phyloP scores from a whole-genome alignment of 129 eudicot species.

The Flaveria bidentis region DNA sequence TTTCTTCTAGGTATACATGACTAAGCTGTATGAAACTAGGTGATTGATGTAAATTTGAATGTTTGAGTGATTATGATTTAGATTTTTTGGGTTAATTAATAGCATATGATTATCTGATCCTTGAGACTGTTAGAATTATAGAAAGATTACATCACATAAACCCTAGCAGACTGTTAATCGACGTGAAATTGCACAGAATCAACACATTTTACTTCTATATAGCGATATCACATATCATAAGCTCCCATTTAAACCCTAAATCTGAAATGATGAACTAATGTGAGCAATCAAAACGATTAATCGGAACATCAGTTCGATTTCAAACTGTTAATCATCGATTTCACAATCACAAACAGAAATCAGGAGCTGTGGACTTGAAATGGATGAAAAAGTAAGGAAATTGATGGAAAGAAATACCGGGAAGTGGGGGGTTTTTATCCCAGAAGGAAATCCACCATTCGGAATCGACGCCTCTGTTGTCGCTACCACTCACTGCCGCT shows the following conservation, averaged over 20 bases:
- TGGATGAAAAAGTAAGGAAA: background rate
- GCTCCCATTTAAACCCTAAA: constrained; percentile 22
- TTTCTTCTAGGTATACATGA: background rate
- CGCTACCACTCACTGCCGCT: constrained; percentile 41
- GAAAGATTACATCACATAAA: too few relatives aligned
- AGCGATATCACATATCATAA: background rate
- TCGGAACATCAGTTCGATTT: too few relatives aligned
- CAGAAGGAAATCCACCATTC: constrained; percentile 96
- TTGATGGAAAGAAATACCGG: constrained; percentile 36
- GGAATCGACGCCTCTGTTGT: constrained; percentile 62
- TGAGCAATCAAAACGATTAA: too few relatives aligned
- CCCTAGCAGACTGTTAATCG: background rate
- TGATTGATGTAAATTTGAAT: background rate
- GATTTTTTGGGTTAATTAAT: background rate
- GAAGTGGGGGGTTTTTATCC: constrained; percentile 61
- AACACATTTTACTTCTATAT: background rate
- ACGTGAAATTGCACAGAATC: background rate
- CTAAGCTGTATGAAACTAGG: background rate
- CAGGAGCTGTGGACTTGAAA: background rate
- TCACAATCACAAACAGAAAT: background rate
- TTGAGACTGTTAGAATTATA: background rate
- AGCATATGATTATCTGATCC: background rate
- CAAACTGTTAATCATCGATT: background rate
- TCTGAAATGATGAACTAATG: background rate
- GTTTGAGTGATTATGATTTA: background rate